Conservation (phyloP, 2,329 filamentous ascomycete genomes). For the Aspergillus hortae region DNA sequence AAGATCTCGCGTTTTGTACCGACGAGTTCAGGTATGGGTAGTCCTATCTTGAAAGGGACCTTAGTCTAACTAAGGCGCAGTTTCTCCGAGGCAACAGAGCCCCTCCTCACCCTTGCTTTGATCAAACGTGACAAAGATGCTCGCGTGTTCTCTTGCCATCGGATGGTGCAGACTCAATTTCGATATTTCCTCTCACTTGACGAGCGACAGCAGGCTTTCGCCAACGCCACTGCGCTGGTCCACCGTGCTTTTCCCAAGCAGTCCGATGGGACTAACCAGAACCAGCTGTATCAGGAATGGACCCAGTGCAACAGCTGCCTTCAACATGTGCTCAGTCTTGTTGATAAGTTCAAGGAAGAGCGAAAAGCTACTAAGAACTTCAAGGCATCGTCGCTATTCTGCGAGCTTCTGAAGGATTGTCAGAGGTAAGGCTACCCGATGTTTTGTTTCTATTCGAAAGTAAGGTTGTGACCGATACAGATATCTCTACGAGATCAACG, state of each 20-base stretch:
- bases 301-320: background rate
- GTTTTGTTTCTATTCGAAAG: background rate
- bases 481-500: too few relatives aligned
- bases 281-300: background rate
- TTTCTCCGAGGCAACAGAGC: background rate
- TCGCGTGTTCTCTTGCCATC: slow-evolving; percentile 4
- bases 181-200: background rate
- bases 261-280: background rate
- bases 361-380: background rate
- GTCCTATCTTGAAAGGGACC: background rate
- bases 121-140: slow-evolving; percentile 2
- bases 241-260: background rate
- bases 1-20: slow-evolving; percentile 2
- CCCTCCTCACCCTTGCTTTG: slow-evolving; percentile 1
- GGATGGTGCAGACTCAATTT: background rate
- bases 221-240: background rate
- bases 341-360: background rate
- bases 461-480: too few relatives aligned
- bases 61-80: background rate
- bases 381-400: too few relatives aligned
- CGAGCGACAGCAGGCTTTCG: background rate
- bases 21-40: slow-evolving; percentile 1
- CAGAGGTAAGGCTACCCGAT: background rate
- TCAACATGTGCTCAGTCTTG: background rate
- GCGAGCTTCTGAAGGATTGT: background rate